A percentile compares a stretch with the other conserved stretches of the same genome.
Evolutionary conservation across 306 rosid species (phyloP).

Genomic region (Crataegus laevigata): DNA sequence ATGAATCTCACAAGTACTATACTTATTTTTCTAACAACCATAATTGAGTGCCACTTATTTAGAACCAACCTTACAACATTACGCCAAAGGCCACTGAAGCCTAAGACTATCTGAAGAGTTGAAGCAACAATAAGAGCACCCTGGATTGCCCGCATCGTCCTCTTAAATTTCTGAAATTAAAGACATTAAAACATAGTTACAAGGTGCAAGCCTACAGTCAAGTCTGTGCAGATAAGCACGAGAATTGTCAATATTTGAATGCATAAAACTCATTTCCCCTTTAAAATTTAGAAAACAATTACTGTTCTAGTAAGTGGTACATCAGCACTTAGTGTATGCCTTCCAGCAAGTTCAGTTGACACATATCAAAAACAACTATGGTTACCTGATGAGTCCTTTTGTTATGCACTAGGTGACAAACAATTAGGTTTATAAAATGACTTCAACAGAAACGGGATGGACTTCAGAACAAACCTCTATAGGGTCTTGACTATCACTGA

Average conservation of each 20-base stretch:
- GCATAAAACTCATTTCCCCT: not conserved
- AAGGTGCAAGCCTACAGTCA: conserved; percentile 25
- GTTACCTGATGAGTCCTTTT: not conserved
- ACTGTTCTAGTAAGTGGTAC: not conserved
- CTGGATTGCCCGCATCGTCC: conserved; percentile 92
- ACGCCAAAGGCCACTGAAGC: conserved; percentile 99
- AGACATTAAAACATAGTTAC: conserved; percentile 18
- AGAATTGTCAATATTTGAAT: not conserved
- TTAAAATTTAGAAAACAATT: not conserved
- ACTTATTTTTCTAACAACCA: not conserved
- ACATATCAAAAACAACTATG: not conserved
- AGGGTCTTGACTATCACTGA: conserved; percentile 56
- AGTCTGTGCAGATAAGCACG: conserved; percentile 8
- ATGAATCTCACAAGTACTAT: not conserved
- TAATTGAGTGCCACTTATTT: not conserved
- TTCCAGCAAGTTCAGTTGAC: not conserved
- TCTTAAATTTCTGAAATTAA: conserved; percentile 70
- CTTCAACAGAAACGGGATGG: conserved; percentile 7
- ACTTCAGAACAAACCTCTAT: conserved; percentile 49
- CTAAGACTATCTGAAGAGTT: conserved; percentile 95
- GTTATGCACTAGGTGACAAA: not conserved
- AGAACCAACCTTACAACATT: conserved; percentile 86
- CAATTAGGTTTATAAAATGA: not conserved
- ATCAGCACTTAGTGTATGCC: not conserved
- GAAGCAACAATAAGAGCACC: conserved; percentile 95